Evolutionary conservation across 257 asterid genomes (phyloP).

Genomic region (Solanum ossicruentum): DNA sequence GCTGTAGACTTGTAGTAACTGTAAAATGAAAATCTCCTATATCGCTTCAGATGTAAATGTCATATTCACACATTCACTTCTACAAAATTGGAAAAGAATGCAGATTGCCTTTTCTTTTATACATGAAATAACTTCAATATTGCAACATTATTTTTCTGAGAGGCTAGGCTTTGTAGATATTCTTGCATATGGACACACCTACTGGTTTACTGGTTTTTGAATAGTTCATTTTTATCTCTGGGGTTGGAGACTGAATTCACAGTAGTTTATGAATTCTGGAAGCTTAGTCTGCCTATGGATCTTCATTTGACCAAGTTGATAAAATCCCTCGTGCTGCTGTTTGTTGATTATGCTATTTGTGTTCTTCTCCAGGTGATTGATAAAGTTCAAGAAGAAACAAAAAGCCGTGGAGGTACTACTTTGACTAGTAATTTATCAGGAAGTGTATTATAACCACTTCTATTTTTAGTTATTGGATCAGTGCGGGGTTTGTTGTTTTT

Average conservation of each 20-base stretch:
- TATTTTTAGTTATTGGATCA: background rate
- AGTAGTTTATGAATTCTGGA: background rate
- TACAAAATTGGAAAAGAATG: background rate
- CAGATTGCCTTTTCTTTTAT: background rate
- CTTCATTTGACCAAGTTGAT: background rate
- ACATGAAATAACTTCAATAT: background rate
- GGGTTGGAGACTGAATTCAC: background rate
- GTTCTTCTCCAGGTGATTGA: conserved; percentile 37
- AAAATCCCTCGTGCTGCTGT: background rate
- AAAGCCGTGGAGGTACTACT: conserved; percentile 37
- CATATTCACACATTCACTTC: background rate
- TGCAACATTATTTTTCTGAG: background rate
- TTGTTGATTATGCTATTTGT: background rate
- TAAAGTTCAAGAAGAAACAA: conserved; percentile 55
- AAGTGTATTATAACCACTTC: background rate
- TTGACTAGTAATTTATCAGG: background rate
- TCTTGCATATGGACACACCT: background rate
- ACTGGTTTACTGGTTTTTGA: background rate
- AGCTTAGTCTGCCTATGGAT: background rate
- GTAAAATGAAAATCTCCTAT: background rate
- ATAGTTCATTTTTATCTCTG: background rate
- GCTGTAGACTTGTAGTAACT: background rate
- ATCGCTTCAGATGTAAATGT: background rate
- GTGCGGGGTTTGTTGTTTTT: background rate
- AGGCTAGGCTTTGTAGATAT: background rate